Percentiles rank a stretch among this genome's conserved stretches.
These are phyloP conservation scores for Eimeria maxima DNA, from an alignment of 169 alveolate genomes.

Conservation along the genomic window DNA sequence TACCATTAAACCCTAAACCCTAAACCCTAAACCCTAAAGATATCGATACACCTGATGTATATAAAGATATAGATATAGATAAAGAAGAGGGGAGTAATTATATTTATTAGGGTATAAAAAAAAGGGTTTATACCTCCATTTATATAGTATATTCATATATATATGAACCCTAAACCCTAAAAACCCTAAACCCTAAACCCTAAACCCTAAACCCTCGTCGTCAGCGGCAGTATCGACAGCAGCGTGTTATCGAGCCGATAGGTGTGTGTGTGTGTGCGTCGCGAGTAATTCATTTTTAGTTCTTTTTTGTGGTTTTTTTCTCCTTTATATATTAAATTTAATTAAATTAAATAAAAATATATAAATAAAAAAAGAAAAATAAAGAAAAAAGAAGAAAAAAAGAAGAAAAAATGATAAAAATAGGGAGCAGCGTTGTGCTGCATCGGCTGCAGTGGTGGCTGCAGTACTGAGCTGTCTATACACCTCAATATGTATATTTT, in stretches of 20 bases:
- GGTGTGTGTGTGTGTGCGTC: no score
- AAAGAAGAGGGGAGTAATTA: no score
- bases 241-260: no score
- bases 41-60: constrained; percentile 8
- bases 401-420: no score
- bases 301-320: no score
- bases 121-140: constrained; percentile 97
- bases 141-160: constrained; percentile 99
- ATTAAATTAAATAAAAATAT: no score
- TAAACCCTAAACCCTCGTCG: not conserved
- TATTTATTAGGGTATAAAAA: no score
- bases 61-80: constrained; percentile 98
- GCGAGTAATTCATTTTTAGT: no score
- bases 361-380: no score
- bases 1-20: constrained; percentile 29
- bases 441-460: not conserved
- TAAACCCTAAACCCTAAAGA: constrained; percentile 2
- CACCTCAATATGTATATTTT: not conserved
- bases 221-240: no score
- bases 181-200: constrained; percentile 31
- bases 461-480: not conserved
- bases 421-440: not conserved
- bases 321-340: no score
- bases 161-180: constrained; percentile 93
- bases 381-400: no score